Base-by-base conservation (phyloP, 2,329 filamentous ascomycete genomes). In the Claviceps sp. region DNA sequence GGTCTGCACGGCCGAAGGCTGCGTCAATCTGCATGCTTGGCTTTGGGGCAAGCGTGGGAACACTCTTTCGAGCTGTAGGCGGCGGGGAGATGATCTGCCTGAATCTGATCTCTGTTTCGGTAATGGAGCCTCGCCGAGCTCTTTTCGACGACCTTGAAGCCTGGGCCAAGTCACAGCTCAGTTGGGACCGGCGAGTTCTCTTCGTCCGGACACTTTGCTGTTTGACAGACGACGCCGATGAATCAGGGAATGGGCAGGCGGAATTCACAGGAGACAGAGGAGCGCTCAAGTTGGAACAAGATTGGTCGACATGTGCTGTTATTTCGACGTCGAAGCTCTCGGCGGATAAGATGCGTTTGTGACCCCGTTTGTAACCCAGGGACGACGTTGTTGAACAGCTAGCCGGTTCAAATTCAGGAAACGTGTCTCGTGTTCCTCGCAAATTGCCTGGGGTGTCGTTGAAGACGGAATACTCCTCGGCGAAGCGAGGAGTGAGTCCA, bases 391-490 rank as follows among this genome's bases (percentile, higher is more conserved):
- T 67, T 14, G 70, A 67, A n/a, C 8, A 16, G 41, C 62, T 55
- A 63, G 69, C 51, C 60, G 66, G 57, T 61, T 61, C 60, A 59
- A 73, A 72, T 58, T 76, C 74, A 57, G 66, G 59, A 61, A 77
- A 78, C 14, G 66, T 63, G 53, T 63, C 69, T 52, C 71, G 68
- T 44, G 68, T 64, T 50, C 69, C 73, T 59, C 70, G 70, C 51
- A 81, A 68, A 61, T 80, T 78, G 47, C 77, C 79, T 16, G 79
- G 79, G 8, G 79, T 81, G n/a, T 74, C 69, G 66, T 81, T 79
- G 70, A 83, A 82, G 60, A 82, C 78, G 56, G 79, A 81, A 60
- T 80, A 82, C 57, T 82, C 79, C 62, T 82, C 78, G 57, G 79
- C 78, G 68, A 81, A 83, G 53, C 72, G 73, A 63, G 79, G 79